These are phyloP conservation scores for Talaromyces albobiverticillius DNA, from an alignment of 2,329 filamentous ascomycete genomes.

Conservation along the genomic window DNA sequence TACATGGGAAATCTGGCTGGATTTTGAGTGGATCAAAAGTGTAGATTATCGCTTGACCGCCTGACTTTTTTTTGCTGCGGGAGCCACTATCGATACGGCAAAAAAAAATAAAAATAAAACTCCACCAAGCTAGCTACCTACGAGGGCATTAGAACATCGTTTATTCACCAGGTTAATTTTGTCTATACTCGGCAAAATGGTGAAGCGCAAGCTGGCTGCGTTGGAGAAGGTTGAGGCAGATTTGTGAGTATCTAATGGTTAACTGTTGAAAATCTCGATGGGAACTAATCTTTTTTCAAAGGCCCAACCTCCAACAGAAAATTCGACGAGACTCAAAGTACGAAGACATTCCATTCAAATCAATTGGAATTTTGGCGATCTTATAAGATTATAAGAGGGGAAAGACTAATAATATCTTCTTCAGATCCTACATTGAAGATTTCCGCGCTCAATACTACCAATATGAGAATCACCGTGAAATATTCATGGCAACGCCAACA, in stretches of 20 bases:
- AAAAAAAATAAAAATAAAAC: slow-evolving; percentile 14
- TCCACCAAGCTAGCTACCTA: slow-evolving; percentile 20
- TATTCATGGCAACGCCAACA: slow-evolving; percentile 81
- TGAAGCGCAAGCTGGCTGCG: slow-evolving; percentile 84
- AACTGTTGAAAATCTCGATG: neutral
- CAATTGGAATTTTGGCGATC: too few relatives aligned
- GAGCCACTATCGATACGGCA: slow-evolving; percentile 15
- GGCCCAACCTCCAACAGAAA: slow-evolving; percentile 85
- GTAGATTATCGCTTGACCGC: neutral
- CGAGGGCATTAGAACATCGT: slow-evolving; percentile 55
- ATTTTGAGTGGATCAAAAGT: too few relatives aligned
- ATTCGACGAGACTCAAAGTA: slow-evolving; percentile 80
- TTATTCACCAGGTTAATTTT: too few relatives aligned
- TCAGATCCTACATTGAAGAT: slow-evolving; percentile 81
- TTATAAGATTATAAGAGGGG: too few relatives aligned
- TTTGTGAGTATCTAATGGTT: slow-evolving; percentile 52
- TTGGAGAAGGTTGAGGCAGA: slow-evolving; percentile 95
- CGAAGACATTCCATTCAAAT: slow-evolving; percentile 25
- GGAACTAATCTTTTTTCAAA: slow-evolving; percentile 30
- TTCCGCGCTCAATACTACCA: slow-evolving; percentile 85
- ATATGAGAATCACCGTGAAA: slow-evolving; percentile 86
- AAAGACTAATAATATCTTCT: neutral
- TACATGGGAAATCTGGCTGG: too few relatives aligned
- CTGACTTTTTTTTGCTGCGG: neutral
- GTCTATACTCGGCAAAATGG: slow-evolving; percentile 50